Base-by-base conservation (phyloP, 202 grass and related monocot genomes). In the Elaeis oleifera region DNA sequence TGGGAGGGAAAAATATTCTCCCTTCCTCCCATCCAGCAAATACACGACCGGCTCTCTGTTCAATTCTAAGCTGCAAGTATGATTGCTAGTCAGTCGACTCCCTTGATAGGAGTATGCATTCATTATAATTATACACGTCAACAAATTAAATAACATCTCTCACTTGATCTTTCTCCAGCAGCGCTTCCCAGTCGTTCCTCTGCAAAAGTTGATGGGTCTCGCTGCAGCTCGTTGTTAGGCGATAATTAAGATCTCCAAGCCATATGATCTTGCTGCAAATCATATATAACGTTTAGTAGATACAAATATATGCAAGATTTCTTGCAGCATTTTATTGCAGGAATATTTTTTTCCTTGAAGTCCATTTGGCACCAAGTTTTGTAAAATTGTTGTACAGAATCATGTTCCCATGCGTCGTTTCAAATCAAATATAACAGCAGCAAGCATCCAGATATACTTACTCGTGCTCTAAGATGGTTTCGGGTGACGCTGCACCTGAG, bases 191-290 rank as follows among this genome's bases (percentile, higher is more conserved):
- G n/a, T 96, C 71, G 5, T 66, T 76, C 56, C 68, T 72, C 68
- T 96, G 75, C 23, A 96, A 53, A 67, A 89, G 19, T 5, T 65
- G 60, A 4, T 61, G 70, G 11, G 79, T 79, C 16, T 76, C 53
- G 49, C 56, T 21, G 56, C 55, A 23, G 7, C 60, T 58, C 1
- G 59, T 51, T n/a, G 64, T 55, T 16, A 96, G 77, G 0, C 91
- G 84, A 57, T 96, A 96, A 27, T 96, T 96, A 17, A 96, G 71
- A 74, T 96, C 91, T 0, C 91, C 91, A 0, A 96, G 81, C 91
- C 91, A 96, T 23, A 96, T 75, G 14, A 90, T 75, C 60, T 96
- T 90, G 61, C 91, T 90, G 82, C 72, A 54, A 48, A 23, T 50
- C 22, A 51, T 18, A 29, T 6, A 13, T 44, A 44, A 2, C 36